A percentile compares a stretch with the other conserved stretches of the same genome.
Conservation (phyloP, 768 basidiomycete species). For the Boletus insuetus region DNA sequence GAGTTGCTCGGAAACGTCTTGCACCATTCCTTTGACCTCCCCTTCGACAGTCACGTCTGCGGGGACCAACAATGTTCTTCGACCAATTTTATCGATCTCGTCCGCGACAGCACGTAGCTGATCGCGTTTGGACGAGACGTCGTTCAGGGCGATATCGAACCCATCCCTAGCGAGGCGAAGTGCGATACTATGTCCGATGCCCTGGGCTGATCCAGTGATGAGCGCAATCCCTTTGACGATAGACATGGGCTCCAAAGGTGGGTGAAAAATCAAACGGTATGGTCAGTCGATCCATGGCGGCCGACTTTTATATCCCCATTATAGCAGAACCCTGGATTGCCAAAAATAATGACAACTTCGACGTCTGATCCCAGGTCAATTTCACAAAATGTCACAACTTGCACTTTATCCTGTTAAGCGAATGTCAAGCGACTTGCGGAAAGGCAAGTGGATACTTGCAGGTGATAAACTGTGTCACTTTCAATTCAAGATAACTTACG, state of each 20-base stretch:
- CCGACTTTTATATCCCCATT: no score
- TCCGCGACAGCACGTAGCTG: neutral
- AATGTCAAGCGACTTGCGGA: neutral
- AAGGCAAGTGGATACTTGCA: conserved; percentile 16
- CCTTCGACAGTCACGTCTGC: conserved; percentile 42
- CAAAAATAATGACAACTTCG: no score
- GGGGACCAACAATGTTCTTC: conserved; percentile 16
- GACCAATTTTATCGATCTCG: neutral
- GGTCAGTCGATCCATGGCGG: no score
- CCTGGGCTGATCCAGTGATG: conserved; percentile 3
- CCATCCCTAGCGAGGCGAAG: conserved; percentile 1
- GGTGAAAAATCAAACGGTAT: neutral
- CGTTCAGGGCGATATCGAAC: conserved; percentile 3
- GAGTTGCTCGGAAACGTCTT: conserved; percentile 27
- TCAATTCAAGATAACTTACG: conserved; percentile 37
- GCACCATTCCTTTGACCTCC: conserved; percentile 41
- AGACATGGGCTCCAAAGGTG: neutral
- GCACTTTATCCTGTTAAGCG: conserved; percentile 22
- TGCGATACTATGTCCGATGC: neutral
- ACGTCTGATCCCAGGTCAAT: neutral
- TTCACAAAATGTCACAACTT: neutral
- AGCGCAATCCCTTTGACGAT: neutral
- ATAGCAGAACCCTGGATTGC: no score
- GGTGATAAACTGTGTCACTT: conserved; percentile 37
- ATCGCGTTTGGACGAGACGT: neutral